phyloP scores from a whole-genome alignment of 1,139 yeast species.

The Chernovozyma aurita region DNA sequence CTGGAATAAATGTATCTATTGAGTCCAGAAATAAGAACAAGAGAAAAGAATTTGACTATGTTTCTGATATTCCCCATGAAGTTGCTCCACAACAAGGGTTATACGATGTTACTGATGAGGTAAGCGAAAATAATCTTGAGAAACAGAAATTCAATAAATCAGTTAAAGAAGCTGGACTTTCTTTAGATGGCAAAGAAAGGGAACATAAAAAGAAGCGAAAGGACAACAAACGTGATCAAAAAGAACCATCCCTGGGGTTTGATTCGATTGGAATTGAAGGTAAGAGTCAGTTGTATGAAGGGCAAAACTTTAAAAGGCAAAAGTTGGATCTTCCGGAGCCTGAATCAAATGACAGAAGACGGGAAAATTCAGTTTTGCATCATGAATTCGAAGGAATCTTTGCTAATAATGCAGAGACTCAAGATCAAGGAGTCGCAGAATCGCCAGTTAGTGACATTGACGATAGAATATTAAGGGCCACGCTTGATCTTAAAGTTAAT shows the following conservation, averaged over 20 bases:
- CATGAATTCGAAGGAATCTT: no score
- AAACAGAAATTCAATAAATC: conserved; percentile 39
- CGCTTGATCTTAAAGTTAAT: conserved; percentile 17
- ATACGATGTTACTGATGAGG: conserved; percentile 65
- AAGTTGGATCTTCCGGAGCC: conserved; percentile 47
- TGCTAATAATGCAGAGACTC: conserved; percentile 12
- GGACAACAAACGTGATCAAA: conserved; percentile 20
- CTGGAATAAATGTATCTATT: conserved; percentile 64
- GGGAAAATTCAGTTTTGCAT: no score
- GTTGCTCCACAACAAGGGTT: conserved; percentile 66
- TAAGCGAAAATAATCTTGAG: conserved; percentile 31
- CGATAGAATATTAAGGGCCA: conserved; percentile 23
- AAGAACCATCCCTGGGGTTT: conserved; percentile 15
- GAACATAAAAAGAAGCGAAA: conserved; percentile 23
- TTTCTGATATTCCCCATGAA: conserved; percentile 79
- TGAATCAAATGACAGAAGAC: no score
- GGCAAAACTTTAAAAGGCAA: conserved; percentile 46
- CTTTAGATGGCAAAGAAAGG: conserved; percentile 33
- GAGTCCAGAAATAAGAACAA: conserved; percentile 47
- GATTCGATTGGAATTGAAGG: conserved; percentile 17
- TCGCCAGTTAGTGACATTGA: no score
- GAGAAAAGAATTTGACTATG: conserved; percentile 68
- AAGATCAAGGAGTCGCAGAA: conserved; percentile 7
- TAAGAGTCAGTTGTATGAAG: conserved; percentile 31
- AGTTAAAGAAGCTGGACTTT: conserved; percentile 48